Conservation (phyloP, 1,284 basidiomycete species). For the Heterobasidion irregulare region DNA sequence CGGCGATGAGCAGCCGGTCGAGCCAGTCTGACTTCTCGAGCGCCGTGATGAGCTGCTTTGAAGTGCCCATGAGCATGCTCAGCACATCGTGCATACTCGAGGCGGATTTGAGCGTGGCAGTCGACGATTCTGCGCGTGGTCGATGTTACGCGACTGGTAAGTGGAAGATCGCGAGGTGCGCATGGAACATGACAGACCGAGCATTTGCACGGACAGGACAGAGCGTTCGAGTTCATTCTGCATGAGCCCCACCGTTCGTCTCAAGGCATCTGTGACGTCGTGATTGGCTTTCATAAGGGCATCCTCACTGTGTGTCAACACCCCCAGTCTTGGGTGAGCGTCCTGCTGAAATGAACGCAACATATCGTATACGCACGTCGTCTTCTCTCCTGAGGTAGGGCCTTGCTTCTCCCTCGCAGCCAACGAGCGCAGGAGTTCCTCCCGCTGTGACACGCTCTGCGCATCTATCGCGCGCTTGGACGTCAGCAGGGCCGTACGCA, state of each 20-base stretch:
- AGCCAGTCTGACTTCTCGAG: constrained; percentile 87
- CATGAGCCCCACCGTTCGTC: constrained; percentile 80
- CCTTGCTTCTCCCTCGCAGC: constrained; percentile 35
- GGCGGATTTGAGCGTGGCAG: constrained; percentile 65
- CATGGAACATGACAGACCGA: constrained; percentile 44
- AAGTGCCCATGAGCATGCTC: constrained; percentile 65
- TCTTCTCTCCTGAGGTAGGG: constrained; percentile 37
- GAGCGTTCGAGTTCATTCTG: constrained; percentile 87
- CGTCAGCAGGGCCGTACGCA: constrained; percentile 53
- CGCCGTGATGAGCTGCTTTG: constrained; percentile 75
- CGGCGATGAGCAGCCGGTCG: constrained; percentile 80
- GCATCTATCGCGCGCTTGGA: constrained; percentile 69
- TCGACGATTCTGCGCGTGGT: constrained; percentile 61
- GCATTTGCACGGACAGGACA: constrained; percentile 77
- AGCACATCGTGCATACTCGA: constrained; percentile 77
- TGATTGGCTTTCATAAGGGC: constrained; percentile 80
- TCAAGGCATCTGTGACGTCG: constrained; percentile 81
- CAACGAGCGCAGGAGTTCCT: constrained; percentile 54
- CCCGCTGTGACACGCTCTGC: constrained; percentile 44
- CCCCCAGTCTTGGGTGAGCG: not conserved
- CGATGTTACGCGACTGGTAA: not conserved
- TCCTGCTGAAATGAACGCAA: not conserved
- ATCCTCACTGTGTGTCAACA: constrained; percentile 52
- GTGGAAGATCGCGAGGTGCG: not conserved
- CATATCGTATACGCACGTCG: constrained; percentile 32